Evolutionary conservation across 2,329 filamentous ascomycete species (phyloP).

Genomic region (Beauveria scarabaeidicola): DNA sequence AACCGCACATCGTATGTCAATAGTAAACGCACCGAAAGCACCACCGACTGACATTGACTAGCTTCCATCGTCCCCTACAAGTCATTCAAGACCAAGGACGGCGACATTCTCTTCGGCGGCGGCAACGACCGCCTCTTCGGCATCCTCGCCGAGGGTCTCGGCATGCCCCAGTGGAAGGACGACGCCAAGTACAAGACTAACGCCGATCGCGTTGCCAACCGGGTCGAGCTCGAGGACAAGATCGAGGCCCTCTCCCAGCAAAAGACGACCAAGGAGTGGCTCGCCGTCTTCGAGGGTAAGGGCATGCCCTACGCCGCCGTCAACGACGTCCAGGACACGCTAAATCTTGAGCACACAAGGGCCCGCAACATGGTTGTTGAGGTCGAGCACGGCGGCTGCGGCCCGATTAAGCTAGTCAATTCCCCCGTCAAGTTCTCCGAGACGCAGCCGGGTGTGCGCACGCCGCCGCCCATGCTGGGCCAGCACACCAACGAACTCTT

Average conservation of each 20-base stretch:
- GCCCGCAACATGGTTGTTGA: conserved; percentile 87
- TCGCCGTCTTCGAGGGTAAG: conserved; percentile 76
- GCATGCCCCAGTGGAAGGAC: conserved; percentile 49
- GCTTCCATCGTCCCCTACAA: conserved; percentile 96
- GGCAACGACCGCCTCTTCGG: conserved; percentile 65
- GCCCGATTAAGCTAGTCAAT: conserved; percentile 81
- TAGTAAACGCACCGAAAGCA: not conserved
- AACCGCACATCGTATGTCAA: conserved; percentile 73
- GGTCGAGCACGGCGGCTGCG: conserved; percentile 74
- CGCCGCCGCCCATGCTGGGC: conserved; percentile 73
- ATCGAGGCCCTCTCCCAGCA: conserved; percentile 69
- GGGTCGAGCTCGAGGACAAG: conserved; percentile 65
- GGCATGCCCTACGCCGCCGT: conserved; percentile 90
- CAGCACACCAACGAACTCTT: conserved; percentile 80
- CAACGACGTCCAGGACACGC: conserved; percentile 79
- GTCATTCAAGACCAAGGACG: conserved; percentile 67
- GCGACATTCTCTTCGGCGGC: conserved; percentile 61
- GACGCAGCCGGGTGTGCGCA: conserved; percentile 66
- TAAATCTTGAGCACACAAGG: conserved; percentile 76
- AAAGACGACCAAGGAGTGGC: conserved; percentile 82
- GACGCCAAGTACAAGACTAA: conserved; percentile 55
- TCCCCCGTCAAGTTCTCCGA: conserved; percentile 92
- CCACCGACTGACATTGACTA: conserved; percentile 23
- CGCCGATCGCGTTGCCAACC: conserved; percentile 56
- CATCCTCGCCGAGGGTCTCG: conserved; percentile 53